phyloP scores from a whole-genome alignment of 768 basidiomycete genomes.

The Phlebiopsis flavidoalba region DNA sequence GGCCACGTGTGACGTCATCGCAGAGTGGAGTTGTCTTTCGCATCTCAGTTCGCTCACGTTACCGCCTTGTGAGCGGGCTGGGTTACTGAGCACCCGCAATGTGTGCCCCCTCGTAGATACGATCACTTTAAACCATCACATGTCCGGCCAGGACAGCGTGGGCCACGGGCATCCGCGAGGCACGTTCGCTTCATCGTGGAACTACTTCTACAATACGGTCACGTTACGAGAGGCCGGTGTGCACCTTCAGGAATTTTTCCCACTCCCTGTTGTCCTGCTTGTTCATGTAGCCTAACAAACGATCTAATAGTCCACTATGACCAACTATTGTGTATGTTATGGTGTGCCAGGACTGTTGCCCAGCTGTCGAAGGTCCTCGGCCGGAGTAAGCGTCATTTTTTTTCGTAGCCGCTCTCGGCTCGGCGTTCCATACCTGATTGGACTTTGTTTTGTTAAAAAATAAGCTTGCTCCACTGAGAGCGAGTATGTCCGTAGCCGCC shows the following conservation, averaged over 20 bases:
- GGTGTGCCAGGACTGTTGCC: too few relatives aligned
- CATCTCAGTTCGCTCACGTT: not conserved
- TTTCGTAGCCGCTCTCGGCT: not conserved
- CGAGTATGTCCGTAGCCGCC: conserved; percentile 47
- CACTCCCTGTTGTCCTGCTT: too few relatives aligned
- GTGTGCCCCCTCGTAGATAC: too few relatives aligned
- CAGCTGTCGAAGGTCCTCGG: conserved; percentile 31
- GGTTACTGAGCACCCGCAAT: too few relatives aligned
- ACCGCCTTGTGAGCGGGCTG: too few relatives aligned
- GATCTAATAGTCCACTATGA: too few relatives aligned
- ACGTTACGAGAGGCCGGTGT: conserved; percentile 24
- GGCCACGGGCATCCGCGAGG: conserved; percentile 46
- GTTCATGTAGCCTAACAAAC: too few relatives aligned
- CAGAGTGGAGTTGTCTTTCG: conserved; percentile 3
- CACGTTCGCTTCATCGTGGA: conserved; percentile 45
- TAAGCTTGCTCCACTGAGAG: conserved; percentile 64
- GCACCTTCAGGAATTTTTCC: too few relatives aligned
- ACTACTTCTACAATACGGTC: conserved; percentile 38
- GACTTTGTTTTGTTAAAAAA: not conserved
- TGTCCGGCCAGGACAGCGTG: conserved; percentile 44
- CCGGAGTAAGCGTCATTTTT: conserved; percentile 29
- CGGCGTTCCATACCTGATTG: not conserved
- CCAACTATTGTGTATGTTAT: too few relatives aligned
- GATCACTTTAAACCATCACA: conserved; percentile 66
- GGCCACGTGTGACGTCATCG: conserved; percentile 36